Evolutionary conservation across 2,329 filamentous ascomycete genomes (phyloP).

Genomic region (Rutstroemia sp.): DNA sequence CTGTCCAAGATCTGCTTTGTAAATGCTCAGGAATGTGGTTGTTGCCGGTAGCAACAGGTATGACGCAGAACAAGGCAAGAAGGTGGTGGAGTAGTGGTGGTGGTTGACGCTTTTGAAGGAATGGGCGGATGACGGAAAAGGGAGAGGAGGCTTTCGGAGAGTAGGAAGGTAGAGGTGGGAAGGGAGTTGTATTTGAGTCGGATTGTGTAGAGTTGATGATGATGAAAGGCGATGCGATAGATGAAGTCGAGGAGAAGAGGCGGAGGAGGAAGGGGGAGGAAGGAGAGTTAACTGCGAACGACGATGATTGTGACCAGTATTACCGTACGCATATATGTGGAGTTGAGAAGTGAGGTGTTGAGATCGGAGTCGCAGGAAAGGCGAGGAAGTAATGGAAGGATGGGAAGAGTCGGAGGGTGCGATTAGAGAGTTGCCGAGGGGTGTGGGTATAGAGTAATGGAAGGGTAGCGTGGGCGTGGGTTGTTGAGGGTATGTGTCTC

Average conservation of each 20-base stretch:
- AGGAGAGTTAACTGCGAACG: conserved; percentile 27
- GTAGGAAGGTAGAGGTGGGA: conserved; percentile 20
- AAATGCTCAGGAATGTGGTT: conserved; percentile 13
- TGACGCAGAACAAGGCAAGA: conserved; percentile 20
- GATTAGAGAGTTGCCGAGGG: conserved; percentile 1
- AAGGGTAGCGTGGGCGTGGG: too few relatives aligned
- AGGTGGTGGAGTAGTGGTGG: neutral
- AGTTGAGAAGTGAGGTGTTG: conserved; percentile 8
- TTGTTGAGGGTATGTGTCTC: too few relatives aligned
- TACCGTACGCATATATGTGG: conserved; percentile 17
- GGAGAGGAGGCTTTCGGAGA: conserved; percentile 5
- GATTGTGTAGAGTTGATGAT: conserved; percentile 1
- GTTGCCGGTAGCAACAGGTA: conserved; percentile 17
- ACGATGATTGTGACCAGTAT: conserved; percentile 25
- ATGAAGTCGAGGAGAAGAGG: conserved; percentile 27
- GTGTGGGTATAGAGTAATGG: neutral
- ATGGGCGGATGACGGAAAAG: conserved; percentile 8
- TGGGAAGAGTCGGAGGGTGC: conserved; percentile 6
- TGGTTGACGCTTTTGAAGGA: conserved; percentile 10
- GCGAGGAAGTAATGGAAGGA: conserved; percentile 2
- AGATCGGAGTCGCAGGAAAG: conserved; percentile 10
- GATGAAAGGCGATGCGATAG: conserved; percentile 12
- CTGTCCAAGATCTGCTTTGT: conserved; percentile 8
- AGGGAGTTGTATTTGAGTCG: conserved; percentile 11
- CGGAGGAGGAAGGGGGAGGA: conserved; percentile 28